phyloP scores from a whole-genome alignment of 805 yeast species.

The Metschnikowia noctiluminum region DNA sequence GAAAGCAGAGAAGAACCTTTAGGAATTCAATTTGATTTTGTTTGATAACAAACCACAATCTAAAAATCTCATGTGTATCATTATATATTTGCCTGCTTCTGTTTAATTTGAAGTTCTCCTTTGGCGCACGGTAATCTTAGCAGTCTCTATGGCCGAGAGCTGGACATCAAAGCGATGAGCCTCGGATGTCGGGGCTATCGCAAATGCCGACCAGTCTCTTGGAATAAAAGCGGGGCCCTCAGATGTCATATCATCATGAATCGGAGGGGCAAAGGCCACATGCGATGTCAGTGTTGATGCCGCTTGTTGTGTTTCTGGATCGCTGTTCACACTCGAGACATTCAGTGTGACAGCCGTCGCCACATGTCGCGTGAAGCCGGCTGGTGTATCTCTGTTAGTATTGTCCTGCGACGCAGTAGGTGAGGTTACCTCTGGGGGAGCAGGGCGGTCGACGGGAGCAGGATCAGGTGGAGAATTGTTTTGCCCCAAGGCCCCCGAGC shows the following conservation, averaged over 20 bases:
- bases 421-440: neutral
- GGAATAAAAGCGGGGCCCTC: slow-evolving; percentile 2
- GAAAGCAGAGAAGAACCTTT: too few relatives aligned
- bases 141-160: slow-evolving; percentile 6
- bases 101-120: neutral
- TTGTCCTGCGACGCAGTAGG: too few relatives aligned
- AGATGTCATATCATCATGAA: neutral
- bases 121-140: slow-evolving; percentile 2
- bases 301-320: neutral
- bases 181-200: slow-evolving; percentile 4
- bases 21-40: too few relatives aligned
- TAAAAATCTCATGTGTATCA: too few relatives aligned
- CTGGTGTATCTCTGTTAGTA: too few relatives aligned
- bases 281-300: neutral
- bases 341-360: neutral
- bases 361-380: neutral
- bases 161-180: slow-evolving; percentile 1
- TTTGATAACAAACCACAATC: too few relatives aligned
- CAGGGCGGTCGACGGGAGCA: neutral
- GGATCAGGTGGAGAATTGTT: neutral
- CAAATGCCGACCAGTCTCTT: slow-evolving; percentile 8
- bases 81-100: neutral
- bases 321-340: neutral
- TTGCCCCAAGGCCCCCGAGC: neutral
- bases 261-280: neutral